Evolutionary conservation across 192 early-diverging fungal species (phyloP).

Genomic region (Ambispora gerdemannii): DNA sequence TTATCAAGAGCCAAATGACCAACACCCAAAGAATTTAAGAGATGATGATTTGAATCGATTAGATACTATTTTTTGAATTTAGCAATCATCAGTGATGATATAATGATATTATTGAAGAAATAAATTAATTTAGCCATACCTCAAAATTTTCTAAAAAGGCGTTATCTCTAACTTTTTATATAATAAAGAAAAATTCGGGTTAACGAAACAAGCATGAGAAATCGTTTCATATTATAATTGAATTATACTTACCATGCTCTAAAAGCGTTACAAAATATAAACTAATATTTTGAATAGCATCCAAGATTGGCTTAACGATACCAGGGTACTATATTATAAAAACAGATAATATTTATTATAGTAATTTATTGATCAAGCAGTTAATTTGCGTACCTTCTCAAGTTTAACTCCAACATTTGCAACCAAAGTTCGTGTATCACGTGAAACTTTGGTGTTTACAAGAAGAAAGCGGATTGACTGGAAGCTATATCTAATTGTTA

Average conservation of each 20-base stretch:
- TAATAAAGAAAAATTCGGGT: neutral
- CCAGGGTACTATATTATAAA: constrained; percentile 43
- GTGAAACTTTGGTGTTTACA: constrained; percentile 86
- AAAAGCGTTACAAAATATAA: too few species aligned
- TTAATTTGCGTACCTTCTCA: constrained; percentile 43
- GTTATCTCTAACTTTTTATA: neutral
- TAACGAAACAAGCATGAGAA: neutral
- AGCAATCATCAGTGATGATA: too few species aligned
- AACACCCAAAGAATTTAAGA: constrained; percentile 76
- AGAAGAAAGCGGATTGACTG: constrained; percentile 72
- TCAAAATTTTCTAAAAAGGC: neutral
- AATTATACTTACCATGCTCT: too few species aligned
- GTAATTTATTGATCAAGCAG: neutral
- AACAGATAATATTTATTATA: neutral
- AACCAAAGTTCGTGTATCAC: constrained; percentile 85
- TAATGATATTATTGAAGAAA: too few species aligned
- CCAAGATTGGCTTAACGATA: constrained; percentile 63
- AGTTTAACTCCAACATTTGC: constrained; percentile 65
- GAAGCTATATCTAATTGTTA: too few species aligned
- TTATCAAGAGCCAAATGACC: constrained; percentile 81
- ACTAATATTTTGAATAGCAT: constrained; percentile 64
- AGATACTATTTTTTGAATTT: too few species aligned
- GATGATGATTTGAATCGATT: constrained; percentile 81
- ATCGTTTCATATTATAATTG: too few species aligned
- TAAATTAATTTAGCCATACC: neutral